A percentile compares a stretch with the other conserved stretches of the same genome.
Conservation (phyloP, 352 stramenopile species). For the Globisporangium canariense region DNA sequence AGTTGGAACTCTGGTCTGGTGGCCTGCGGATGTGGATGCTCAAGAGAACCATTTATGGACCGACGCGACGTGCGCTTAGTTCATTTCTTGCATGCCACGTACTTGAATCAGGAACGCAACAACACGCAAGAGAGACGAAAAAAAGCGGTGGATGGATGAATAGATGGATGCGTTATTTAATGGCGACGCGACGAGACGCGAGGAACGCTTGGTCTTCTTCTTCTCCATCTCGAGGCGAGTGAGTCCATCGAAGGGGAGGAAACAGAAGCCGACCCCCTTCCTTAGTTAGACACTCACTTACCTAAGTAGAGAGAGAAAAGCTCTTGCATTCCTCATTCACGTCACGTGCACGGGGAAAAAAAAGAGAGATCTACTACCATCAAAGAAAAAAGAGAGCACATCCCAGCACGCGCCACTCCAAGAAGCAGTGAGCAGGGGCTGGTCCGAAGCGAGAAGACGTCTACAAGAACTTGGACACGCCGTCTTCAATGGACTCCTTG, state of each 20-base stretch:
- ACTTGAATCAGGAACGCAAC: background rate
- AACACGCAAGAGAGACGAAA: background rate
- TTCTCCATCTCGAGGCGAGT: background rate
- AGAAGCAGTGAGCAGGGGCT: background rate
- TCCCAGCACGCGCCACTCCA: background rate
- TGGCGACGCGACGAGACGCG: slow-evolving; percentile 2
- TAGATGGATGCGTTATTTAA: slow-evolving; percentile 9
- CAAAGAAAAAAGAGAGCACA: slow-evolving; percentile 2
- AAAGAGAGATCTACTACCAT: slow-evolving; percentile 23
- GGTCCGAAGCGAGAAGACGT: slow-evolving; percentile 11
- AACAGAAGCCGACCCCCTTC: background rate
- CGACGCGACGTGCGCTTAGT: no score
- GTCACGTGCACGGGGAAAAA: slow-evolving; percentile 1
- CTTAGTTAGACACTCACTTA: background rate
- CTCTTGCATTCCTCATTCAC: slow-evolving; percentile 8
- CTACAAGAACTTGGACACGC: slow-evolving; percentile 89
- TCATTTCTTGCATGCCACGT: background rate
- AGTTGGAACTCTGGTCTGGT: background rate
- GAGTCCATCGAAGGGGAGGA: background rate
- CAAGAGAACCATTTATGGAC: background rate
- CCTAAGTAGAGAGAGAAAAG: background rate
- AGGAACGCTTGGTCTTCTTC: background rate
- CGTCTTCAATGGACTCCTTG: slow-evolving; percentile 74
- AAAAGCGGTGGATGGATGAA: slow-evolving; percentile 1
- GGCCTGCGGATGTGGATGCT: background rate